Evolutionary conservation across 495 filamentous ascomycete species (phyloP).

Genomic region (Rhypophila decipiens): DNA sequence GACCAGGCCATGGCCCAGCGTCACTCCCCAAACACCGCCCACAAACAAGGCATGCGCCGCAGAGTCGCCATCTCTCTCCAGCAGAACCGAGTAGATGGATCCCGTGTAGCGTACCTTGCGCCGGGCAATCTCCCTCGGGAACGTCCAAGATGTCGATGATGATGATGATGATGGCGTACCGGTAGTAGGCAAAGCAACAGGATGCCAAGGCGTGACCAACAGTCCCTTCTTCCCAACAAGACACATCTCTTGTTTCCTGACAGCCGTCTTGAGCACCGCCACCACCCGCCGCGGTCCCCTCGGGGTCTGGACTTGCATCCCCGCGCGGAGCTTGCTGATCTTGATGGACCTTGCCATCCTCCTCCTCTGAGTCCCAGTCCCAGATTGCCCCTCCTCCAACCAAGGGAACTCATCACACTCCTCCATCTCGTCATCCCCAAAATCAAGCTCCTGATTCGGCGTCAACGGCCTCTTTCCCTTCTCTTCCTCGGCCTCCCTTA

Average conservation of each 20-base stretch:
- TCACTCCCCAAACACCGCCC: conserved; percentile 36
- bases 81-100: conserved; percentile 34
- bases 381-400: neutral
- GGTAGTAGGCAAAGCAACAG: conserved; percentile 15
- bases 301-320: conserved; percentile 33
- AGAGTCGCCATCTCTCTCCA: conserved; percentile 27
- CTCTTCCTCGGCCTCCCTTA: neutral
- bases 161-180: no score
- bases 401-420: neutral
- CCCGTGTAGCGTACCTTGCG: conserved; percentile 29
- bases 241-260: conserved; percentile 14
- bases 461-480: no score
- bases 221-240: conserved; percentile 6
- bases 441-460: no score
- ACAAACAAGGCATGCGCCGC: conserved; percentile 36
- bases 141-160: conserved; percentile 34
- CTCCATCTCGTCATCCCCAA: no score
- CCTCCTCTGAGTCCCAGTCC: no score
- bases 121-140: conserved; percentile 23
- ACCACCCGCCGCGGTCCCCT: conserved; percentile 25
- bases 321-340: conserved; percentile 21
- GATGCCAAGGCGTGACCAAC: conserved; percentile 40
- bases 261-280: conserved; percentile 30
- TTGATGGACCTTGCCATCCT: conserved; percentile 3
- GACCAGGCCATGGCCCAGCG: conserved; percentile 37